Evolutionary conservation across 2,329 filamentous ascomycete species (phyloP), one percentile per base, ranked within the genome.

Genomic region (Colletotrichum coccodes): DNA sequence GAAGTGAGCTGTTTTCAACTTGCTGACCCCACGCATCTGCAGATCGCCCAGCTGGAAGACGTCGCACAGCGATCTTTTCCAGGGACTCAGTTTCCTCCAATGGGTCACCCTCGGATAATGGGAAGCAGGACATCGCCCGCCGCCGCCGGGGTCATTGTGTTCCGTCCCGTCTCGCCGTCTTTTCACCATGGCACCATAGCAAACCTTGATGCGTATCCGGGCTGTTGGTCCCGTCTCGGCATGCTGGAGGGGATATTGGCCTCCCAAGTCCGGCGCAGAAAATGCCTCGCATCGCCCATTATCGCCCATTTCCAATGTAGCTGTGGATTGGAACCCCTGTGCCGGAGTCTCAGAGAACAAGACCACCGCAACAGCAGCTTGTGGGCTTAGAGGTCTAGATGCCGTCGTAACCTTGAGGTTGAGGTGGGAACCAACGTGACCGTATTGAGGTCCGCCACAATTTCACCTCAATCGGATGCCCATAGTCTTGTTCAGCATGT

Each of bases 401-500:
- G 30, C 9, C 8, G 52, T 9, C 14, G 34, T n/a, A 38, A 40
- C n/a, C 34, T 14, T 34, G n/a, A 40, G 26, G 16, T 42, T 14
- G 6, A 28, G 36, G 18, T n/a, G 8, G 21, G 7, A 21, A 18
- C 18, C n/a, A 9, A 9, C 21, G 32, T 54, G n/a, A 18, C 21
- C 21, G 14, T 11, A n/a, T 26, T 44, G 44, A 21, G 12, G 16
- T 12, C 11, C 34, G 3, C 46, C n/a, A 8, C 21, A 50, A 36
- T 49, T 46, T 81, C 77, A 89, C 67, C 87, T 84, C 66, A 91
- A 76, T 75, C 90, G 92, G 47, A 93, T 76, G 1, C 87, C 87
- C 90, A 94, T 90, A 7, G 85, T 90, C 76, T 91, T 89, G 75
- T 95, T 94, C 62, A 95, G 82, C 91, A 92, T 92, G 21, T 84